Evolutionary conservation across 495 filamentous ascomycete genomes (phyloP).

Genomic region (Neurospora sp.): DNA sequence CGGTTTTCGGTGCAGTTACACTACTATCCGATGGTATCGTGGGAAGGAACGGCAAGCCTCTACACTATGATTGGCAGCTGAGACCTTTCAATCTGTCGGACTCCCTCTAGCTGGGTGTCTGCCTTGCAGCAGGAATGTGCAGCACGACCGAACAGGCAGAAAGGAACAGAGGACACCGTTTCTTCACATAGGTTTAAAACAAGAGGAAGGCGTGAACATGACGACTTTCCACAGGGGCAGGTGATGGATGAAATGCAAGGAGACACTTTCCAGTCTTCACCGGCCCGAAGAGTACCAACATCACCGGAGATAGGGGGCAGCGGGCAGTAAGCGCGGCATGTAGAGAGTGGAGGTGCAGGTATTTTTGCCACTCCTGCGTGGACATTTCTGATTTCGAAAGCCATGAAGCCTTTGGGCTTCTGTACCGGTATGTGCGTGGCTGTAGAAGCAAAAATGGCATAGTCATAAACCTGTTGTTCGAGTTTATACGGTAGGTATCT

Average conservation of each 20-base stretch:
- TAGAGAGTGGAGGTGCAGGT: neutral
- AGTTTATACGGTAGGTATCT: too few relatives aligned
- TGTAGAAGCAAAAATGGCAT: too few relatives aligned
- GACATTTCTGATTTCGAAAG: neutral
- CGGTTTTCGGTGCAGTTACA: too few relatives aligned
- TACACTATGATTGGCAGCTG: too few relatives aligned
- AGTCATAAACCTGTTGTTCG: too few relatives aligned
- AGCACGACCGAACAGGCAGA: neutral
- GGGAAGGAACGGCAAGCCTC: too few relatives aligned
- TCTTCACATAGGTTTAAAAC: too few relatives aligned
- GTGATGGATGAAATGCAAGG: neutral
- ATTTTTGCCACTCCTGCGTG: neutral
- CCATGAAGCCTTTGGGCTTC: too few relatives aligned
- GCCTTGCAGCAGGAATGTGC: neutral
- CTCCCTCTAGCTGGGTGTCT: too few relatives aligned
- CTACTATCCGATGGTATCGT: too few relatives aligned
- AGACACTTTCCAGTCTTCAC: neutral
- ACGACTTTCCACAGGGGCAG: neutral
- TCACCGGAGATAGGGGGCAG: neutral
- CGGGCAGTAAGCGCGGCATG: neutral
- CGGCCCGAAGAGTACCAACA: neutral
- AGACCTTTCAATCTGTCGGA: too few relatives aligned
- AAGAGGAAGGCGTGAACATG: neutral
- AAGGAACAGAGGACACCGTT: neutral
- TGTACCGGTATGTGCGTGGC: too few relatives aligned